Evolutionary conservation across 305 asterid species (phyloP), one percentile per base, ranked within the genome.

Genomic region (Fraxinus dipetala): DNA sequence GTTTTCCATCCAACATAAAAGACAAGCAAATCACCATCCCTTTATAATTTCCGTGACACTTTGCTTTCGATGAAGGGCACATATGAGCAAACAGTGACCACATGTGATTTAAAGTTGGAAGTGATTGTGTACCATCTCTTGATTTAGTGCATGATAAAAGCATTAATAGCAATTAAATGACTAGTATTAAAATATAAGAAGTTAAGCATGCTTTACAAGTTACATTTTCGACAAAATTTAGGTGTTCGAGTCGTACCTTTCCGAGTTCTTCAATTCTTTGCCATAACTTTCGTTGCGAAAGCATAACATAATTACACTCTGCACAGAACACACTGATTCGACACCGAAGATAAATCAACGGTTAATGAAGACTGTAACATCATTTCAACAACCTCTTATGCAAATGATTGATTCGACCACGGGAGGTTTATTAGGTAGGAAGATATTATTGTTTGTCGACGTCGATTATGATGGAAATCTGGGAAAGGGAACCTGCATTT

Each of bases 31-130:
- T 65, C 38, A 26, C 32, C 35, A 36, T 35, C 45, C 59, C 79
- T 43, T 9, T 43, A n/a, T 65, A 84, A 59, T 35, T 76, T 79
- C 78, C 31, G 72, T 80, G 79, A 30, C 75, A 72, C 72, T 5
- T 32, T 80, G 75, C 10, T 73, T 38, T 69, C 34, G 43, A 32
- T 59, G 84, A 82, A 34, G 35, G 84, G 35, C 85, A 79, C 84
- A 78, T 24, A 20, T 74, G 84, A 78, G 69, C 83, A 81, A 26
- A 51, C 38, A 34, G 73, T 32, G 75, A 40, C 34, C 32, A 63
- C 76, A 56, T 5, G 31, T 35, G 75, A n/a, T 77, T 16, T 16
- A 31, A 48, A 32, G 69, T 13, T 26, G 35, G 34, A 76, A 45
- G 69, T 32, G 34, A 26, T 26, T 3, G 69, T 8, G 18, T 10